Base-by-base conservation (phyloP, 2,329 filamentous ascomycete genomes). In the Dothistroma pini region DNA sequence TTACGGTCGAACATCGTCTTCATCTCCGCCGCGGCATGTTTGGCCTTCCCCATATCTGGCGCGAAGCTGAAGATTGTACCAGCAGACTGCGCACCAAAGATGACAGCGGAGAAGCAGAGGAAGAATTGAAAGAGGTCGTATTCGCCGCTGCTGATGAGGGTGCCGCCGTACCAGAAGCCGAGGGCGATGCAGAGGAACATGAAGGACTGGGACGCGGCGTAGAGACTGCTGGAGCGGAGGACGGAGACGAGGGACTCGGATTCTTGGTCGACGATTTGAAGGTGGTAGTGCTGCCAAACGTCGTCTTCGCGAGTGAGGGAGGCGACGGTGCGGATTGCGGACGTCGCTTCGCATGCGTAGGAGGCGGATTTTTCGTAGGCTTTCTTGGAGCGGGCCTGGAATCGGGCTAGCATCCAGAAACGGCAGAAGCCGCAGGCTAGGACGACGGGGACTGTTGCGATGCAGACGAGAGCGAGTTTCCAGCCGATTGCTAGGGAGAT, bases 151-250 rank as follows among this genome's bases (percentile, higher is more conserved):
- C 83, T 87, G 57, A 96, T 88, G 34, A 95, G 79, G 0, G 83
- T 89, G 31, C 91, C 90, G 63, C 92, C 92, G 70, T 95, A 96
- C 91, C 91, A 97, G 80, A 97, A 97, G 1, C 89, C 91, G 4
- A 97, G 84, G 0, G 92, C 92, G 62, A 95, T 88, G 67, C 88
- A 91, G 52, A 92, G 81, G 78, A 96, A 96, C 63, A 90, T 85
- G 61, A 96, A 79, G 0, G 89, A 92, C 77, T 97, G 93, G 0
- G 91, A 90, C 1, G 87, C 84, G 0, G 93, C 91, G 72, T 96
- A 97, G 5, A 97, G 84, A 0, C 83, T 73, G 11, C 90, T 93
- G 0, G 90, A 91, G 70, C 87, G 89, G 62, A 91, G 74, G 34
- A 96, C 84, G 0, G 91, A 95, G 10, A 83, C 81, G 41, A 96